phyloP scores from a whole-genome alignment of 1,139 yeast genomes.

The Candida sanyaensis region DNA sequence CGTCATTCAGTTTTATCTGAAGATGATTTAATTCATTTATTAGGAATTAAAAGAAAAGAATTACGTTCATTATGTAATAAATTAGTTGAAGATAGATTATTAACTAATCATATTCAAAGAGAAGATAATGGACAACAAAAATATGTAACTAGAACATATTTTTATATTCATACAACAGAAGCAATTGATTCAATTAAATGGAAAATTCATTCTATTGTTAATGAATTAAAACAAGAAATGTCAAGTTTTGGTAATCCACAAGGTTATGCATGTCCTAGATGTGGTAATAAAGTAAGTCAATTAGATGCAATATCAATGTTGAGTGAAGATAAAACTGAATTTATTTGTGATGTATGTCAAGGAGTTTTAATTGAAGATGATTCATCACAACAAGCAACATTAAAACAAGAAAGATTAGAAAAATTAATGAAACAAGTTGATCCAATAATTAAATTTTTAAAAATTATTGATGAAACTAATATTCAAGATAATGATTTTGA shows the following conservation, averaged over 20 bases:
- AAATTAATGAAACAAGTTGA: constrained; percentile 86
- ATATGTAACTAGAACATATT: constrained; percentile 73
- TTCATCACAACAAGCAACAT: constrained; percentile 76
- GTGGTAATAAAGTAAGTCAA: constrained; percentile 79
- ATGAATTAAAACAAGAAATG: constrained; percentile 76
- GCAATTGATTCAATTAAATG: constrained; percentile 95
- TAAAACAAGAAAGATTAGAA: constrained; percentile 81
- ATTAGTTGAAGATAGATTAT: constrained; percentile 78
- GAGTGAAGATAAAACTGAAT: constrained; percentile 77
- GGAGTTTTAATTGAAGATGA: constrained; percentile 83
- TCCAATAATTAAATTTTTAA: constrained; percentile 80
- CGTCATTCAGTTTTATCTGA: constrained; percentile 92
- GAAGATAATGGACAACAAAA: constrained; percentile 79
- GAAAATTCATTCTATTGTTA: constrained; percentile 90
- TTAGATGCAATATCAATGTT: constrained; percentile 83
- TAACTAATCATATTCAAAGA: constrained; percentile 70
- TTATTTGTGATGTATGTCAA: constrained; percentile 84
- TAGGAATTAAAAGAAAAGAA: constrained; percentile 86
- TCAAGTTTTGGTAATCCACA: constrained; percentile 85
- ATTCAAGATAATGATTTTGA: constrained; percentile 91
- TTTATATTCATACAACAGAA: constrained; percentile 85
- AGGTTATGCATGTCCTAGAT: constrained; percentile 88
- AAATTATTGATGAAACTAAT: constrained; percentile 80
- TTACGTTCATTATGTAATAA: constrained; percentile 79
- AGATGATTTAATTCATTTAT: constrained; percentile 79